These are phyloP conservation scores for Amanita exitialis DNA, from an alignment of 768 basidiomycete species.

Conservation along the genomic window DNA sequence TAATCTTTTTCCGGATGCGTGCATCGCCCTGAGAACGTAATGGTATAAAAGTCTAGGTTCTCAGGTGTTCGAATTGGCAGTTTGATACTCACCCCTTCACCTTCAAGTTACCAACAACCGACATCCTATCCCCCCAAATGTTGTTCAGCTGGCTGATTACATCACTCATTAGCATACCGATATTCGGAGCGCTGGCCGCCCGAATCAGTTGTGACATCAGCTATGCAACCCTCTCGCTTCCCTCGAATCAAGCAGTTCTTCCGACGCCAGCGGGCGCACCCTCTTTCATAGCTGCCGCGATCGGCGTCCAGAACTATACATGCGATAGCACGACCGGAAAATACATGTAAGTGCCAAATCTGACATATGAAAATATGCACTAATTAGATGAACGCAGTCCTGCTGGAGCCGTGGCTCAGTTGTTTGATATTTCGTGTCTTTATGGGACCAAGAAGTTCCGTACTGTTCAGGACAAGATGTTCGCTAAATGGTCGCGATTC, in stretches of 20 bases:
- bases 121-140: background rate
- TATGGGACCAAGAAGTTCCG: conserved; percentile 19
- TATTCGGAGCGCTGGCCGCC: background rate
- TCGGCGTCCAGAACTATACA: conserved; percentile 49
- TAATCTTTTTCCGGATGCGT: too few relatives aligned
- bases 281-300: conserved; percentile 31
- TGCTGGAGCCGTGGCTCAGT: conserved; percentile 37
- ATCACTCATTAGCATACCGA: background rate
- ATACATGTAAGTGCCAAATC: conserved; percentile 26
- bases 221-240: background rate
- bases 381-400: conserved; percentile 19
- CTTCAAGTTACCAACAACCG: too few relatives aligned
- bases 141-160: background rate
- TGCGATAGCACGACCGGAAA: conserved; percentile 26
- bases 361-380: background rate
- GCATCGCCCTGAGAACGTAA: too few relatives aligned
- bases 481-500: background rate
- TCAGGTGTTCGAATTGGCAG: too few relatives aligned
- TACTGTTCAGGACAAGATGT: conserved; percentile 16
- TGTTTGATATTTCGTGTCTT: conserved; percentile 47
- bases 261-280: conserved; percentile 22
- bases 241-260: conserved; percentile 18
- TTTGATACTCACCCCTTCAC: too few relatives aligned
- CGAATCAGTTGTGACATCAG: background rate
- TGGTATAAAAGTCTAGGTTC: too few relatives aligned